Base-by-base conservation (phyloP, 306 rosid species). In the Canavalia ensiformis region DNA sequence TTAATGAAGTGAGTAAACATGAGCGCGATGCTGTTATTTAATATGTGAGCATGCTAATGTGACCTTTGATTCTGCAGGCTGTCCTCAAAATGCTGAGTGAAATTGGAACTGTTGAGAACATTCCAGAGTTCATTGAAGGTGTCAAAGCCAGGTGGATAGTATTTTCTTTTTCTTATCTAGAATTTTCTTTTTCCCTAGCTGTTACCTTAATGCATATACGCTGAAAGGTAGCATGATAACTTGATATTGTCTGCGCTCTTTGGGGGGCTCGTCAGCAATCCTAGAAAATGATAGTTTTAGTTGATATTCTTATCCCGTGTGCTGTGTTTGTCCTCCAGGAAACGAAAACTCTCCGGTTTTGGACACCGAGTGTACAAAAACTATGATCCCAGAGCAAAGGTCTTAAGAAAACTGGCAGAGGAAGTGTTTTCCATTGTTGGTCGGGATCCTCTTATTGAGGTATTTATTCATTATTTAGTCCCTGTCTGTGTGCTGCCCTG, bases 361-460 rank as follows among this genome's bases (percentile, higher is more conserved):
- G 97, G 98, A 46, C 98, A 92, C 84, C 90, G 97, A 31, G 97
- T 94, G 45, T 92, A 92, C 89, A 94, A 92, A 88, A 94, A 92
- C 85, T 94, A 94, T 64, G 98, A 94, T 76, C 98, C 98, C 7
- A 88, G 98, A 78, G 98, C 97, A 12, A 92, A 85, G 90, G 97
- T 94, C 77, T 83, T 94, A 42, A 88, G 79, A 85, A 91, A 72
- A 72, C 77, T 92, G 81, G 90, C 97, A 6, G 97, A 92, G 42
- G 98, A 92, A 89, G 98, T 94, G 66, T 94, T 94, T 83, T 86
- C 98, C 49, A 92, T 92, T 77, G 97, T 92, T 80, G 98, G 98
- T 31, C 84, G 89, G 82, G 98, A 94, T 87, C 97, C 98, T 77
- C 90, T 94, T 68, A 94, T 94, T 49, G 98, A 94, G 97, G 98